Percentiles rank a stretch among this genome's conserved stretches.
These are phyloP conservation scores for Quercus phellos DNA, from an alignment of 331 rosid species.

Conservation along the genomic window DNA sequence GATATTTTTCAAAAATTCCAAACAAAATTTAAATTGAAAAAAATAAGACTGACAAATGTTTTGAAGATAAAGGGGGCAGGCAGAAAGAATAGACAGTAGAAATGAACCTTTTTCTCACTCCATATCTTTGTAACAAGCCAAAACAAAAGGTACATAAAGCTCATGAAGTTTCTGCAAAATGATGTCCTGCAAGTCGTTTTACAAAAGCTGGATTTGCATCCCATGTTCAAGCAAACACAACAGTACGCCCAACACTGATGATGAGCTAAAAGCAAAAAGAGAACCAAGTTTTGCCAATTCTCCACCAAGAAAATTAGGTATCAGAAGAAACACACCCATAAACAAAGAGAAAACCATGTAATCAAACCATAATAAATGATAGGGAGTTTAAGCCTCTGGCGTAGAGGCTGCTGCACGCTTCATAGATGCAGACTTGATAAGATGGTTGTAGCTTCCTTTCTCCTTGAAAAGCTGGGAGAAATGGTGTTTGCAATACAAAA, in stretches of 20 bases:
- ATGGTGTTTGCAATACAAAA: conserved; percentile 97
- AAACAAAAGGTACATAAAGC: conserved; percentile 1
- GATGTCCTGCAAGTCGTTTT: conserved; percentile 18
- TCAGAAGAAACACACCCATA: conserved; percentile 18
- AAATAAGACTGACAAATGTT: background rate
- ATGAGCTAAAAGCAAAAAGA: conserved; percentile 8
- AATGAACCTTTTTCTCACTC: background rate
- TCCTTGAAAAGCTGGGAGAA: conserved; percentile 97
- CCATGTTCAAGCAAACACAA: conserved; percentile 29
- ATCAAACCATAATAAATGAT: conserved; percentile 1
- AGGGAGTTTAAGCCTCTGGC: conserved; percentile 54
- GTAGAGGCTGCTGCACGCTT: conserved; percentile 66
- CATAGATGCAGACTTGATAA: conserved; percentile 78
- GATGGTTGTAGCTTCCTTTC: conserved; percentile 93
- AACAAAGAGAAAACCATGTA: conserved; percentile 6
- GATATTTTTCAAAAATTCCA: background rate
- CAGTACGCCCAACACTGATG: conserved; percentile 27
- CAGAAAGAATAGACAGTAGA: background rate
- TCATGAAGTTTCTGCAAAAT: conserved; percentile 13
- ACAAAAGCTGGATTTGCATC: conserved; percentile 21
- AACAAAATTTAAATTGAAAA: background rate
- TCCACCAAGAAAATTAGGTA: conserved; percentile 7
- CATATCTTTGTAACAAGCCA: conserved; percentile 1
- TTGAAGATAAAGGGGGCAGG: too few species aligned
- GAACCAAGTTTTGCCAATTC: conserved; percentile 30